Conservation (phyloP, 2,329 filamentous ascomycete species). For the Chaetothyriales sp. region DNA sequence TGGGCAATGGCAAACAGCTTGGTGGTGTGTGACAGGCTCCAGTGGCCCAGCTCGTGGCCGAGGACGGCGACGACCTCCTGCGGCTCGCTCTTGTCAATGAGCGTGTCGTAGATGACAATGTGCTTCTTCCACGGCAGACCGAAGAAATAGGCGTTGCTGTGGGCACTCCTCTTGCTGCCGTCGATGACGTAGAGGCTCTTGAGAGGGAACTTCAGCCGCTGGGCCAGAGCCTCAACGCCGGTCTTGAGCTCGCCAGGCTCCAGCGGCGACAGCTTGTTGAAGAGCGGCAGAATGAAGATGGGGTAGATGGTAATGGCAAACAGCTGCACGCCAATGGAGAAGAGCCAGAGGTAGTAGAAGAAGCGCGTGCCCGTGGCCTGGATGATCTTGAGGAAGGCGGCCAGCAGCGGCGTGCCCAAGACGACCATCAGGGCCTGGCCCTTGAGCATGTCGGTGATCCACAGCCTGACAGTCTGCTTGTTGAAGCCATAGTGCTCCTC, state of each 20-base stretch:
- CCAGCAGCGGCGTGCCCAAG: conserved; percentile 75
- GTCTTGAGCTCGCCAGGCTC: conserved; percentile 78
- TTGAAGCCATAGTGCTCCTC: conserved; percentile 98
- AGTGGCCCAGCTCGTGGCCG: conserved; percentile 92
- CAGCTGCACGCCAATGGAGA: conserved; percentile 76
- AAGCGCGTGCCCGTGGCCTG: conserved; percentile 87
- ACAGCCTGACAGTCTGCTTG: conserved; percentile 84
- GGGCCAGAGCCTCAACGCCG: conserved; percentile 70
- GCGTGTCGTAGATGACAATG: conserved; percentile 96
- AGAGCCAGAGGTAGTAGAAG: conserved; percentile 97
- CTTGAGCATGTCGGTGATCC: conserved; percentile 84
- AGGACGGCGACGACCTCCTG: conserved; percentile 90
- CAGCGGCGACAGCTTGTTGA: conserved; percentile 95
- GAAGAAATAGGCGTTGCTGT: conserved; percentile 92
- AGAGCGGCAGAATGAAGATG: conserved; percentile 81
- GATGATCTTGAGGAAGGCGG: conserved; percentile 85
- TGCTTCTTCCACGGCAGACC: conserved; percentile 99
- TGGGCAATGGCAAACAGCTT: conserved; percentile 76
- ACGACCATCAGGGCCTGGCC: conserved; percentile 67
- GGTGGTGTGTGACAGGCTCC: conserved; percentile 90
- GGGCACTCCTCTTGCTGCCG: conserved; percentile 72
- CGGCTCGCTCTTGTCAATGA: conserved; percentile 87
- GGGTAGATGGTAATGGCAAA: conserved; percentile 96
- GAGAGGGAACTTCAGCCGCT: conserved; percentile 77
- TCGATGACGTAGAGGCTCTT: conserved; percentile 91